Evolutionary conservation across 495 filamentous ascomycete genomes (phyloP), one percentile per base, ranked within the genome.

Genomic region (Xylaria flabelliformis): DNA sequence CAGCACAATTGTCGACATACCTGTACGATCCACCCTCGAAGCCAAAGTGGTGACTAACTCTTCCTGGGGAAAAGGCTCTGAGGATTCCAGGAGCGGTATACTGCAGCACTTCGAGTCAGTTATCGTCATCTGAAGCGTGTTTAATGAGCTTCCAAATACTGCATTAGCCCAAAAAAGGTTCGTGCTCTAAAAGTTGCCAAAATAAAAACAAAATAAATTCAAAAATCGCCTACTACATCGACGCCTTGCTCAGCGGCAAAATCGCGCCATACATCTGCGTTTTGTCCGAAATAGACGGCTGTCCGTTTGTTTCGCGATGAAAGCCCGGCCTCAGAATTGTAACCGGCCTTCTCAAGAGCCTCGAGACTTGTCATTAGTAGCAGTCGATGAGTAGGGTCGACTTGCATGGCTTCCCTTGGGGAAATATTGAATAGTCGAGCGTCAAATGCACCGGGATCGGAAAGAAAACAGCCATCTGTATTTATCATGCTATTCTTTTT

Each of bases 341-440:
- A 91, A 0, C 92, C 93, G 46, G 90, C 87, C 88, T 90, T 91
- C 78, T 94, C 93, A 0, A 94, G 83, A 0, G 92, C 93, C 72
- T 93, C 92, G 70, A 92, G 93, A 1, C 90, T 91, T 48, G 90
- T 92, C 32, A 89, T 84, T 3, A 95, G 81, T 5, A 90, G 89
- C 53, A 94, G 79, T 51, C 92, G 85, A 75, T 93, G 92, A 74
- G 90, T 90, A 4, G 92, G 92, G 78, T 94, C 92, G 3, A 91
- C 90, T 64, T 93, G 90, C 42, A 87, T 82, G 9, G 92, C 92
- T 80, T 94, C 92, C 67, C 91, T 88, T 1, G 92, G 91, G 32
- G 92, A 94, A 87, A 94, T 93, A 77, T 92, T 93, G 88, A 94
- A 94, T 82, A 94, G 92, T 3, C 87, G 82, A 44, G 90, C 85